Base-by-base conservation (phyloP, 352 stramenopile species). In the Phytopythium helicoides region DNA sequence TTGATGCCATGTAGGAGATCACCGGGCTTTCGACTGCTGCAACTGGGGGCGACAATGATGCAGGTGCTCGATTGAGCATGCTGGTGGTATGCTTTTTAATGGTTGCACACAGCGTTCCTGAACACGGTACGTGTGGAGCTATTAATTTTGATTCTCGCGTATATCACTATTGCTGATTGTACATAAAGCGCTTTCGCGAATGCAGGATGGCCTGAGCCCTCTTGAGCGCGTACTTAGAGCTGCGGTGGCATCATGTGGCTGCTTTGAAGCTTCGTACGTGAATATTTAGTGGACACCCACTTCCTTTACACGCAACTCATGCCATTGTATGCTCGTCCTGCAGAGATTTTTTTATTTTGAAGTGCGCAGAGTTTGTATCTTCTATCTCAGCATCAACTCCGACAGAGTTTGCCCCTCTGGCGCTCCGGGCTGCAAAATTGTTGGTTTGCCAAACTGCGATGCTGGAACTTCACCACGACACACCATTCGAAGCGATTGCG, bases 1-100 rank as follows among this genome's bases (percentile, higher is more conserved):
- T 54, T 19, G 34, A 9, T 48, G n/a, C n/a, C n/a, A 16, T 38
- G 8, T 36, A 87, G 76, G 76, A 87, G 63, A 86, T 86, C 51
- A 42, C 66, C 4, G 28, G 12, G 67, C 51, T 50, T 47, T 81
- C 28, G 66, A 15, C 68, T n/a, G 40, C 64, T 14, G 59, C 45
- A 7, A 64, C 44, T 41, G 56, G 50, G 18, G 22, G 62, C 6
- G 62, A 80, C 18, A 39, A 56, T 44, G 23, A 49, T 6, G 65
- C 56, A 1, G 61, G 72, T 12, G 41, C 66, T 55, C 71, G 73
- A 2, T 47, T 80, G 1, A 76, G 72, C 42, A 79, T 58, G 16
- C 36, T 86, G 19, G 36, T 77, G 15, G 50, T 63, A 19, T 86
- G 74, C 19, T 87, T 85, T 56, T 66, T 85, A 62, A 71, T 87